phyloP scores from a whole-genome alignment of 352 stramenopile genomes.

The Phytophthora tubulina region DNA sequence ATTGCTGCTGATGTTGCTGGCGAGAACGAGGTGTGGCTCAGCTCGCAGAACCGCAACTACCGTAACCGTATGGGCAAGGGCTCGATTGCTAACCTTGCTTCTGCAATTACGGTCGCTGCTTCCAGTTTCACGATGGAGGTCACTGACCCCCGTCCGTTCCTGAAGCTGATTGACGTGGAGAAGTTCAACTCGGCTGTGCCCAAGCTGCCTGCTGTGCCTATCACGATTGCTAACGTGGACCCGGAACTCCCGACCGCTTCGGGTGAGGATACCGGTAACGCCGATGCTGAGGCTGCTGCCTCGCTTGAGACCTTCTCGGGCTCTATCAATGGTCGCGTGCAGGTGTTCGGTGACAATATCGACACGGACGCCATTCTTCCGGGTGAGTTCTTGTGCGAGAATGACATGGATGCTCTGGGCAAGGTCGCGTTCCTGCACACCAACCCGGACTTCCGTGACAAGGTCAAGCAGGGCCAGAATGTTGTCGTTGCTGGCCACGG shows the following conservation, averaged over 20 bases:
- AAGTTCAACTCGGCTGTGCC: conserved; percentile 56
- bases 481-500: conserved; percentile 83
- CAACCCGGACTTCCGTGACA: conserved; percentile 88
- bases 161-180: conserved; percentile 75
- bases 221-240: conserved; percentile 53
- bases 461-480: conserved; percentile 75
- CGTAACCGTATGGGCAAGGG: conserved; percentile 89
- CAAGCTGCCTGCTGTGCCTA: conserved; percentile 50
- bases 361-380: conserved; percentile 90
- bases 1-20: conserved; percentile 86
- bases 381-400: conserved; percentile 84
- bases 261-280: conserved; percentile 13
- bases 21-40: conserved; percentile 88
- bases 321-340: conserved; percentile 73
- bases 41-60: conserved; percentile 89
- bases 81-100: conserved; percentile 85
- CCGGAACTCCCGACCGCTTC: conserved; percentile 58
- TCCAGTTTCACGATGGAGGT: conserved; percentile 88
- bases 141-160: conserved; percentile 78
- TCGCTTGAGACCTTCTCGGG: conserved; percentile 55
- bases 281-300: conserved; percentile 41
- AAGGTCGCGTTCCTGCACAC: conserved; percentile 89
- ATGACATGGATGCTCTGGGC: conserved; percentile 85
- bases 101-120: conserved; percentile 81
- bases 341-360: conserved; percentile 92